Conservation (phyloP, 2,329 filamentous ascomycete species). For the Trichoderma lentiforme region DNA sequence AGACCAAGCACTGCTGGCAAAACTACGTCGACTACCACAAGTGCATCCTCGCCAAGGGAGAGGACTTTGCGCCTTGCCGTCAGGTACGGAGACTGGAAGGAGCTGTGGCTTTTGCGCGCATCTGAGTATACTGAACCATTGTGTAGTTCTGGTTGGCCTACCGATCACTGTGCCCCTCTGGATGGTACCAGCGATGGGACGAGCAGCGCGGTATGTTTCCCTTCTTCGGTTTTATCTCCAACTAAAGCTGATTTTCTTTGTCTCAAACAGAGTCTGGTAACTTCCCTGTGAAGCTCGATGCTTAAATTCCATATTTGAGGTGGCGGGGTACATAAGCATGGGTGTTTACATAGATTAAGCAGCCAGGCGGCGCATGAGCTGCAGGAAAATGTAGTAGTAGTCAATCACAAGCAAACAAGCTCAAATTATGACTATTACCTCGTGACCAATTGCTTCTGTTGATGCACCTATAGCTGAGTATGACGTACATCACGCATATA, state of each 20-base stretch:
- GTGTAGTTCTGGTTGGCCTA: constrained; percentile 91
- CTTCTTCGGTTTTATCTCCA: background rate
- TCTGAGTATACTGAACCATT: constrained; percentile 5
- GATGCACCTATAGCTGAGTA: constrained; percentile 1
- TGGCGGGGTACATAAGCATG: constrained; percentile 22
- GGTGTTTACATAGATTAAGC: constrained; percentile 31
- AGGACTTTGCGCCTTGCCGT: constrained; percentile 95
- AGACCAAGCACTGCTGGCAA: constrained; percentile 99
- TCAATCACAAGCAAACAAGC: constrained; percentile 26
- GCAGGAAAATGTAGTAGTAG: constrained; percentile 33
- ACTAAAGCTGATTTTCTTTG: constrained; percentile 19
- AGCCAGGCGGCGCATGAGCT: constrained; percentile 38
- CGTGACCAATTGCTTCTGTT: background rate
- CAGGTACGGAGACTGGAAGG: constrained; percentile 63
- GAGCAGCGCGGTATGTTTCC: constrained; percentile 80
- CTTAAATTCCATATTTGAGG: constrained; percentile 39
- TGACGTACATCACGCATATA: constrained; percentile 4
- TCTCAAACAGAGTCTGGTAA: constrained; percentile 57
- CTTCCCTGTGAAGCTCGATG: constrained; percentile 65
- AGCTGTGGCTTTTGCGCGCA: background rate
- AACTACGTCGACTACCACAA: constrained; percentile 99
- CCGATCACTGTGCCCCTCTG: constrained; percentile 93
- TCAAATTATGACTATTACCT: constrained; percentile 21
- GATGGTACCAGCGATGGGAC: constrained; percentile 94
- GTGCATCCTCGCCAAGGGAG: constrained; percentile 97